Evolutionary conservation across 352 stramenopile genomes (phyloP), one percentile per base, ranked within the genome.

Genomic region (Pythium phragmitis): DNA sequence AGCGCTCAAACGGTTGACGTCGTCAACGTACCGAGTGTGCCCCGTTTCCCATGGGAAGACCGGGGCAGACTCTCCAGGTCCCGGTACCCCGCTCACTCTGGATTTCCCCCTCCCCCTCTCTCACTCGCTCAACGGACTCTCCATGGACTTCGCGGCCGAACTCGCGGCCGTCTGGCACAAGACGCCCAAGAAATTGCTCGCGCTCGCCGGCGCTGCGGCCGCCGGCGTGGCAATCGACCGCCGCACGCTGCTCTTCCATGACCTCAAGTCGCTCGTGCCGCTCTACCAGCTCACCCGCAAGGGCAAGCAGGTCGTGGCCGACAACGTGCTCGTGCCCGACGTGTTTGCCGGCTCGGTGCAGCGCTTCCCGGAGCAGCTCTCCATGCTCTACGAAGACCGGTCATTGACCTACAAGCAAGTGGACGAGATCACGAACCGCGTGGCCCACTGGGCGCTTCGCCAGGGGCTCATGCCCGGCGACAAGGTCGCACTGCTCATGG

Each of bases 401-500:
- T 63, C 51, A 12, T 54, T 85, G 48, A 82, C 80, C 54, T 95
- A 88, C 62, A 30, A 37, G 9, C 59, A 94, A 62, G 75, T 82
- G 16, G 83, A 96, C 60, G 67, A 70, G 23, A 68, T 78, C 30
- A 72, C 80, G 17, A 96, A 96, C 67, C 79, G 83, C 54, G 52
- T 96, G n/a, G 82, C 87, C n/a, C 80, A 87, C 59, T 94, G 82
- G 86, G 82, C 74, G 12, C 49, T 91, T 7, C 42, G 65, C 9
- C 57, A 68, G 6, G 79, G 77, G 0, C 57, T 96, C 0, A 59
- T 63, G 34, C 17, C 46, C 0, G 87, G 87, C 28, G 70, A 95
- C 53, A 91, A 77, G 2, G 82, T 89, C 36, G 87, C 77, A 17
- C 64, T 94, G 50, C 66, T 96, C 33, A 93, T 95, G 82, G 79